Base-by-base conservation (phyloP, 1,284 basidiomycete species). In the Microbotryum saponariae region DNA sequence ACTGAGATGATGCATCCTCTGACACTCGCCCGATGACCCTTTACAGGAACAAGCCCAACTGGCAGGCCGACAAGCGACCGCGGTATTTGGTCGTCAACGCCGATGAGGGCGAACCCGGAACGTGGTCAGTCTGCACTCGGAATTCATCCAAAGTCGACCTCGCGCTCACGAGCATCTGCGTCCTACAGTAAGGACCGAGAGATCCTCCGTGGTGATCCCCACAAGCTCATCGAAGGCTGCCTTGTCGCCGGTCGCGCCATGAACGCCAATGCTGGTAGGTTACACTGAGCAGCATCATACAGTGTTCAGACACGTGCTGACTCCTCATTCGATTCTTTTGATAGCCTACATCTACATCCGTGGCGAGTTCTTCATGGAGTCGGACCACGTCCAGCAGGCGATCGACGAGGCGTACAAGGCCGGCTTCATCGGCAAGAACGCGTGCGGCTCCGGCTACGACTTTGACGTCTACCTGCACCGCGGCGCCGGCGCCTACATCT, bases 391-490 rank as follows among this genome's bases (percentile, higher is more conserved):
- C 51, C 90, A 94, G 77, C 86, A 91, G 75, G 93, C 94, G 58
- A 96, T 98, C 77, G 83, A 87, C 73, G 93, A 97, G 76, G 92
- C 93, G 2, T 97, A 98, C 80, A 85, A 85, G 60, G 86, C 85
- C 52, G 92, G 93, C n/a, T 80, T 93, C 61, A 81, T 98, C 66
- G 94, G 94, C 67, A 88, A 90, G 77, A 83, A 97, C 76, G 88
- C 92, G 0, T 97, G 93, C 77, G 88, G 87, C 14, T 87, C 88
- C 0, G 92, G 93, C 12, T 97, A 94, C 79, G 78, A 83, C 50
- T 97, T 97, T 77, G 96, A 98, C 74, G 90, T 98, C 51, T 97
- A 97, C 78, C 78, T 98, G 21, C 94, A 97, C 77, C 90, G 92
- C 65, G 94, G 93, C 27, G 93, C 94, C 12, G 94, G 94, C 63